Conservation (phyloP, 1,139 yeast species). For the Casaregolazyma lundiana region DNA sequence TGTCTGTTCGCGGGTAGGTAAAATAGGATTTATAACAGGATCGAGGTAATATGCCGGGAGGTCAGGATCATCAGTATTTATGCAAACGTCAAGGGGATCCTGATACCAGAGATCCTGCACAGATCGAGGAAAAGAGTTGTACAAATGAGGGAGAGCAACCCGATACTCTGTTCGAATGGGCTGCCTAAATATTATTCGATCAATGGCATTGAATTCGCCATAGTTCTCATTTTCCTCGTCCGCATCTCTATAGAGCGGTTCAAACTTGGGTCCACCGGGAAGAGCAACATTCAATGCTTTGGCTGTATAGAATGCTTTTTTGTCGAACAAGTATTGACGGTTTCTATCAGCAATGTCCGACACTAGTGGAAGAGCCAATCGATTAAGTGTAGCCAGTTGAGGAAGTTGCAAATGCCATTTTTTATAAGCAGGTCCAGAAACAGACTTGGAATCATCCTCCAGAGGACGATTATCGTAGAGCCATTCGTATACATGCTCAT, state of each 20-base stretch:
- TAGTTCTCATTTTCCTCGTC: conserved; percentile 70
- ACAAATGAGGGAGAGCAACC: conserved; percentile 81
- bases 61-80: conserved; percentile 47
- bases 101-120: conserved; percentile 61
- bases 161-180: conserved; percentile 78
- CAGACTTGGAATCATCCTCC: conserved; percentile 48
- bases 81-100: conserved; percentile 50
- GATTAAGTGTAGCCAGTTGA: conserved; percentile 61
- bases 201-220: conserved; percentile 86
- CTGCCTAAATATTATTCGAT: conserved; percentile 73
- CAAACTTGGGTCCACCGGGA: conserved; percentile 97
- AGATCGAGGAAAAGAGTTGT: conserved; percentile 70
- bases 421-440: conserved; percentile 74
- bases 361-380: conserved; percentile 65
- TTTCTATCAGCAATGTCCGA: conserved; percentile 54
- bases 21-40: conserved; percentile 53
- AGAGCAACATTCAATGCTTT: conserved; percentile 81
- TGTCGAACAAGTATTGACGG: conserved; percentile 66
- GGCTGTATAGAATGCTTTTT: conserved; percentile 77
- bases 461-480: conserved; percentile 75
- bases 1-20: conserved; percentile 24
- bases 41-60: conserved; percentile 55
- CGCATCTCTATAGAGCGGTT: conserved; percentile 67
- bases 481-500: conserved; percentile 64
- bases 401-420: conserved; percentile 63